Base-by-base conservation (phyloP, 2,329 filamentous ascomycete species). In the Fusarium sp. region DNA sequence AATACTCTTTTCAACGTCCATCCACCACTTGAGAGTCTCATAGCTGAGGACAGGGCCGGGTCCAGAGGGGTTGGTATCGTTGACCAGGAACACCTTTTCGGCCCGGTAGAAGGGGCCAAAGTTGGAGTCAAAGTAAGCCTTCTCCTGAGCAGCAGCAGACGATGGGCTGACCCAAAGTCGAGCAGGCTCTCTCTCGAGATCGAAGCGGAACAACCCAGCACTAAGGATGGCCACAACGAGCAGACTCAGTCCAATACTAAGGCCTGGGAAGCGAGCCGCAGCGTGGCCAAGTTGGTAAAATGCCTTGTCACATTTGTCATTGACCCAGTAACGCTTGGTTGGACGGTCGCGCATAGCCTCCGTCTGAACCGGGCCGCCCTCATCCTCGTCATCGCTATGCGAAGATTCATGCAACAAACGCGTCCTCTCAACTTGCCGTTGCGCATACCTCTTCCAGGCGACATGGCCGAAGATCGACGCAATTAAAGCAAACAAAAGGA, bases 51-150 rank as follows among this genome's bases (percentile, higher is more conserved):
- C 93, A 0, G 93, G 92, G 0, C 91, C 89, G 3, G 89, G 85
- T 0, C 87, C 87, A 3, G 84, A 83, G 2, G 85, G 74, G 0
- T 85, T 78, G 0, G 89, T 93, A 72, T 97, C 94, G 69, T 98
- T 99, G 67, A 98, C 93, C 13, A 99, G 80, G 78, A 99, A 99
- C 0, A 90, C 88, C 80, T 99, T 96, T 78, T 99, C 92, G 0
- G 94, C 91, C 40, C 96, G 91, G 80, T 96, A 99, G 76, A 99
- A 99, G 0, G 95, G 93, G 0, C 96, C 96, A 77, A 99, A 99
- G 73, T 93, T 93, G 34, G 87, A 79, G 77, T 99, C 96, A 70
- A 98, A 99, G 77, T 96, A 99, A 1, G 87, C 86, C 81, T 99
- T 99, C 78, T 99, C 95, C 77, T 93, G 87, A 0, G 96, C 96